Percentiles rank a stretch among this genome's conserved stretches.
Evolutionary conservation across 306 rosid species (phyloP).

Genomic region (Acacia confusa): DNA sequence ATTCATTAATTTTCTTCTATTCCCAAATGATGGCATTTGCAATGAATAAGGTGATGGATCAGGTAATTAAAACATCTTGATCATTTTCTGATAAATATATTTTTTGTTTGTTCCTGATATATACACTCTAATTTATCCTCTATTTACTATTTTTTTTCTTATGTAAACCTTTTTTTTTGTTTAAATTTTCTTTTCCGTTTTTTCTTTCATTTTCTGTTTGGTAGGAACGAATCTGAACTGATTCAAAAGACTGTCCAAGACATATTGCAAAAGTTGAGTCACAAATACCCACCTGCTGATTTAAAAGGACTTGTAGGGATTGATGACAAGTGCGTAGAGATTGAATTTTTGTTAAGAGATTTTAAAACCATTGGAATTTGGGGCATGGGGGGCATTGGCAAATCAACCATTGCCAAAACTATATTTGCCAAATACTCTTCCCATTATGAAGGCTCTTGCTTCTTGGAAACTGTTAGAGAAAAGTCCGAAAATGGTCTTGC

Average conservation of each 20-base stretch:
- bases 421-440: not conserved
- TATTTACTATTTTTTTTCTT: too few relatives aligned
- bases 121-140: not conserved
- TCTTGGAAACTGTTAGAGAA: not conserved
- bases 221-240: not conserved
- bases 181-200: too few relatives aligned
- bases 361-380: conserved; percentile 8
- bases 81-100: too few relatives aligned
- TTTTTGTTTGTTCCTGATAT: not conserved
- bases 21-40: too few relatives aligned
- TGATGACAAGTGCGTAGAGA: not conserved
- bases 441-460: not conserved
- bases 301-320: not conserved
- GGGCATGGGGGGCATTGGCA: conserved; percentile 3
- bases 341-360: not conserved
- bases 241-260: not conserved
- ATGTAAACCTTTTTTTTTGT: too few relatives aligned
- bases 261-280: not conserved
- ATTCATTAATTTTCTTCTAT: too few relatives aligned
- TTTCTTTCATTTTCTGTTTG: not conserved
- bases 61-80: too few relatives aligned
- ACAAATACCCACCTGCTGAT: not conserved
- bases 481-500: not conserved
- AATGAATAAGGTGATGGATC: too few relatives aligned
- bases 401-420: not conserved